Evolutionary conservation across 2,329 filamentous ascomycete species (phyloP), one percentile per base, ranked within the genome.

Genomic region (Curvularia sp.): DNA sequence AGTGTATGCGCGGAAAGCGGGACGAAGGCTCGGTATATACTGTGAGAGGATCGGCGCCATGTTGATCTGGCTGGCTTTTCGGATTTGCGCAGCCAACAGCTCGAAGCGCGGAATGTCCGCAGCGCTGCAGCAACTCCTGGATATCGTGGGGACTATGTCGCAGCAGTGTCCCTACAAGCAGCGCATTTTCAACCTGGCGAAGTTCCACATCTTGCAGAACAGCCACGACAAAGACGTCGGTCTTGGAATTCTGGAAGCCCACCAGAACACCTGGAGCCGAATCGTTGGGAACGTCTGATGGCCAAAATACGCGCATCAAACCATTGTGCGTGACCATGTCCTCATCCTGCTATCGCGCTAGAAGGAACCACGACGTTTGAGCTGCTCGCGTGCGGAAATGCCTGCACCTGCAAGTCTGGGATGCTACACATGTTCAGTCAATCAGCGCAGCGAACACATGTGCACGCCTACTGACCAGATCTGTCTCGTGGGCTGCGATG

Each of bases 261-360:
- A 99, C 91, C 64, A 99, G 88, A 60, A 97, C 91, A 44, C 94
- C 95, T 42, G 92, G 87, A 77, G 84, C 85, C 54, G 86, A 84
- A 72, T 92, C 88, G 80, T 84, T 85, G 53, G 87, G 86, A 73
- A 94, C 87, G 81, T 96, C 93, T 73, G 90, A 90, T 72, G 95
- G 96, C 95, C 95, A 99, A 82, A 99, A 98, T 82, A 99, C 89
- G 83, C 95, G 92, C 89, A 98, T 92, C 83, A 98, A 84, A 74
- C 91, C 93, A 91, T 95, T 85, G 71, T 81, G 81, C 79, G 82
- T 81, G 77, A 86, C 82, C 86, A 88, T 88, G 77, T 83, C 87
- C 82, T 80, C 84, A 86, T 84, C 69, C 70, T 81, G 79, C 71
- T 67, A 73, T 67, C 68, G 67, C 66, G 63, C 85, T 86, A 98